phyloP scores from a whole-genome alignment of 495 filamentous ascomycete genomes.

The Talaromyces proteolyticus region DNA sequence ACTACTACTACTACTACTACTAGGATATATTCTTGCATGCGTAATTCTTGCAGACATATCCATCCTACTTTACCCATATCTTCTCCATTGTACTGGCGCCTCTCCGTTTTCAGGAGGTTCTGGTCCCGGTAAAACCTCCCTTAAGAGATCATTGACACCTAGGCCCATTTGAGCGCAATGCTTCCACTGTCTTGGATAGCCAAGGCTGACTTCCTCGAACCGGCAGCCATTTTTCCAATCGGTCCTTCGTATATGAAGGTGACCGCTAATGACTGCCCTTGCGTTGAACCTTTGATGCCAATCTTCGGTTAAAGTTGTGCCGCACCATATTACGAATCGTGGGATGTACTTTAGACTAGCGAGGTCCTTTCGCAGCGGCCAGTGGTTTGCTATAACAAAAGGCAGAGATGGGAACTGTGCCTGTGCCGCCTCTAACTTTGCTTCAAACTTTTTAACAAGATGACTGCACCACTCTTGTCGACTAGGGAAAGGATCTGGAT shows the following conservation, averaged over 20 bases:
- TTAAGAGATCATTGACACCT: constrained; percentile 4
- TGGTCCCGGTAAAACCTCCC: constrained; percentile 6
- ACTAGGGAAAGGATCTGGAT: constrained; percentile 3
- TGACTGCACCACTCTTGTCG: constrained; percentile 5
- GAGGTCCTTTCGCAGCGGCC: constrained; percentile 5
- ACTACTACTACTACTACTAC: too few species aligned
- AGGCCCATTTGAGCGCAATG: constrained; percentile 1
- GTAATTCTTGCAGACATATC: too few species aligned
- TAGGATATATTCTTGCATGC: too few species aligned
- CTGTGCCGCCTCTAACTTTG: neutral
- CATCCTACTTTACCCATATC: neutral
- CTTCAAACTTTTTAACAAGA: constrained; percentile 6
- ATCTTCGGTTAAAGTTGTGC: constrained; percentile 1
- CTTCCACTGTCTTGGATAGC: constrained; percentile 6
- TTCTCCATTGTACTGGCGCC: constrained; percentile 4
- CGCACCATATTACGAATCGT: constrained; percentile 4
- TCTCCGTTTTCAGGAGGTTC: neutral
- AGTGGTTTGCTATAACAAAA: constrained; percentile 5
- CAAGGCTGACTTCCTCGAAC: constrained; percentile 8
- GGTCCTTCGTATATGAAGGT: constrained; percentile 6
- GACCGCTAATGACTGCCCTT: constrained; percentile 5
- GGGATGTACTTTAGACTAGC: constrained; percentile 3
- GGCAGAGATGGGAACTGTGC: neutral
- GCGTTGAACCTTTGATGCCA: constrained; percentile 7
- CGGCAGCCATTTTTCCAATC: constrained; percentile 7